Evolutionary conservation across 805 yeast species (phyloP).

Genomic region (Clavispora carvajalis): DNA sequence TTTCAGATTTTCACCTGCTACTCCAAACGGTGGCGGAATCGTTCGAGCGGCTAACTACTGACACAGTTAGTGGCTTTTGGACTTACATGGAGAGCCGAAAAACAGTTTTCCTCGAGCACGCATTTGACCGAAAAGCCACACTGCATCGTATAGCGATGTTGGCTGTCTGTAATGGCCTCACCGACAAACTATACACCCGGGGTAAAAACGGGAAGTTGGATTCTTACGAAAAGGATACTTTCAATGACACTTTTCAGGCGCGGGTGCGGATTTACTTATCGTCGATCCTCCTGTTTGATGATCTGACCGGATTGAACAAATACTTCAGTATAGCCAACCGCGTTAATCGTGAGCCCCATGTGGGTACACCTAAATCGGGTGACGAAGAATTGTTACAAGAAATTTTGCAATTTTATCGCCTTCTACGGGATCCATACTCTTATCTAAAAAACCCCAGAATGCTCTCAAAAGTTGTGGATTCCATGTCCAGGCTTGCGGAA

Average conservation of each 20-base stretch:
- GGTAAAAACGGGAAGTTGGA: conserved; percentile 19
- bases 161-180: conserved; percentile 34
- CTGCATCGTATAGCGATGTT: conserved; percentile 35
- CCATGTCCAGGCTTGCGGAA: conserved; percentile 22
- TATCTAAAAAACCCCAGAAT: conserved; percentile 20
- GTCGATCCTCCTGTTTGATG: conserved; percentile 32
- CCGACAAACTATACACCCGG: conserved; percentile 25
- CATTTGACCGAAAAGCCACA: conserved; percentile 24
- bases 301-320: conserved; percentile 41
- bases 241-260: conserved; percentile 33
- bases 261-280: conserved; percentile 32
- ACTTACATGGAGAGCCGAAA: conserved; percentile 30
- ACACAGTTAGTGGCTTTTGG: conserved; percentile 29
- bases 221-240: conserved; percentile 32
- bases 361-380: conserved; percentile 14
- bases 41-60: conserved; percentile 18
- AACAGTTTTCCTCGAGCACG: conserved; percentile 14
- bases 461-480: conserved; percentile 19
- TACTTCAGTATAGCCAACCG: conserved; percentile 30
- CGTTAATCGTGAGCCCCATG: conserved; percentile 18
- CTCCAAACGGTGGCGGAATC: conserved; percentile 20
- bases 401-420: conserved; percentile 22
- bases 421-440: conserved; percentile 33
- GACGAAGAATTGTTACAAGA: conserved; percentile 30
- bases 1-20: conserved; percentile 19